These are phyloP conservation scores for Pterula multifida DNA, from an alignment of 1,284 basidiomycete genomes.

Conservation along the genomic window DNA sequence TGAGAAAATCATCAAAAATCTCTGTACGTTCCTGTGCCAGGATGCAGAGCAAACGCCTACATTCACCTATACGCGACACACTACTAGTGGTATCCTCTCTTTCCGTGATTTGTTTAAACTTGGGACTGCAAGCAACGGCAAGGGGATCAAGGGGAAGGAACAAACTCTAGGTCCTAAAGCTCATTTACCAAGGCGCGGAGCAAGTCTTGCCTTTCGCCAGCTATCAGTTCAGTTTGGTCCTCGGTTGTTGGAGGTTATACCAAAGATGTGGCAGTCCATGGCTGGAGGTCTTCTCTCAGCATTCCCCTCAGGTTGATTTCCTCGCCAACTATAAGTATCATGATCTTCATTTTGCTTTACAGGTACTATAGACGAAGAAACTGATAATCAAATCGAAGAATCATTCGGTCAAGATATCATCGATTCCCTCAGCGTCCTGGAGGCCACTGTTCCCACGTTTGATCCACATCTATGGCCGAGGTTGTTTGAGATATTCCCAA, in stretches of 20 bases:
- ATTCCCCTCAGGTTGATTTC: slow-evolving; percentile 48
- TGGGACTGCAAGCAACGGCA: slow-evolving; percentile 23
- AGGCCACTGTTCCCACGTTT: slow-evolving; percentile 71
- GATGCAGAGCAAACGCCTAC: slow-evolving; percentile 85
- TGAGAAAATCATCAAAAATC: slow-evolving; percentile 95
- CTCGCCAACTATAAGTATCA: slow-evolving; percentile 1
- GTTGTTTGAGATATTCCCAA: slow-evolving; percentile 65
- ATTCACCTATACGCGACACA: slow-evolving; percentile 57
- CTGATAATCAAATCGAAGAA: slow-evolving; percentile 54
- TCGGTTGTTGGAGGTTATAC: slow-evolving; percentile 63
- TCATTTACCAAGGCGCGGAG: slow-evolving; percentile 68
- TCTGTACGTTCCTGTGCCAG: slow-evolving; percentile 94
- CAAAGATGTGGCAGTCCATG: slow-evolving; percentile 93
- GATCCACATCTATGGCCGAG: slow-evolving; percentile 60
- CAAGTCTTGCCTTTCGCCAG: slow-evolving; percentile 71
- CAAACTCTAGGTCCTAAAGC: slow-evolving; percentile 41
- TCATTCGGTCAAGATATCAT: slow-evolving; percentile 84
- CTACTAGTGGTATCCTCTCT: slow-evolving; percentile 68
- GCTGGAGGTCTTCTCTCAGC: slow-evolving; percentile 63
- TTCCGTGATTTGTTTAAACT: slow-evolving; percentile 27
- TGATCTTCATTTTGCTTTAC: slow-evolving; percentile 7
- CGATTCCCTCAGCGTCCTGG: slow-evolving; percentile 86
- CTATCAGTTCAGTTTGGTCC: slow-evolving; percentile 74
- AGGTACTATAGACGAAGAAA: slow-evolving; percentile 39
- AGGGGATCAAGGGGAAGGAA: slow-evolving; percentile 35